Conservation (phyloP, 208 protist species). For the Trypanosomatidae sp. region DNA sequence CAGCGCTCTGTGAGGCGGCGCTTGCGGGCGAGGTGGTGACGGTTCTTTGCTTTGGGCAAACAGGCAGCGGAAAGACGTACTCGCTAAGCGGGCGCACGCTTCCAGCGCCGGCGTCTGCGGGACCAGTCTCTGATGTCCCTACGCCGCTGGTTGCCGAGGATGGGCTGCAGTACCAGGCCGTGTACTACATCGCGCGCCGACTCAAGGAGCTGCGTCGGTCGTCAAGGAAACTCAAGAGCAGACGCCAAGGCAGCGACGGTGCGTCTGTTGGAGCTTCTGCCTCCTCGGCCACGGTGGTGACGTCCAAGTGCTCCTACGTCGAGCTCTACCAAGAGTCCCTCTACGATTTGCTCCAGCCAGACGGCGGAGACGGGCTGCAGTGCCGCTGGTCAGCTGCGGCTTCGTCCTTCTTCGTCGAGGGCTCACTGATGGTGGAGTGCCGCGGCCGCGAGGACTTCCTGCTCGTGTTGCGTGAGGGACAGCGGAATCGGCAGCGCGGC, state of each 20-base stretch:
- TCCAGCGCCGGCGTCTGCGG: background rate
- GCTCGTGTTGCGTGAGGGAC: constrained; percentile 80
- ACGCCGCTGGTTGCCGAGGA: constrained; percentile 47
- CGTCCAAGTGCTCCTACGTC: constrained; percentile 65
- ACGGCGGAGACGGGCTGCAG: constrained; percentile 35
- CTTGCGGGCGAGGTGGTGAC: constrained; percentile 74
- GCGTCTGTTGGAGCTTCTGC: background rate
- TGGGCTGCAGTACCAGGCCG: constrained; percentile 74
- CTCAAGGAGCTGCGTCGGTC: constrained; percentile 33
- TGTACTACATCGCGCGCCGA: constrained; percentile 41
- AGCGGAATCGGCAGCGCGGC: constrained; percentile 70
- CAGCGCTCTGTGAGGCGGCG: constrained; percentile 72
- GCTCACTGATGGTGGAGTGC: constrained; percentile 83
- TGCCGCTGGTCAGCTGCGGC: constrained; percentile 76
- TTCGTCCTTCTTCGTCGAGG: constrained; percentile 85
- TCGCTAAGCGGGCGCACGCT: constrained; percentile 76
- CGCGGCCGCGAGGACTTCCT: constrained; percentile 67
- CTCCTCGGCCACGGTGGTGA: constrained; percentile 7
- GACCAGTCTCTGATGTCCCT: background rate
- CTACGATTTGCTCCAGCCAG: constrained; percentile 80
- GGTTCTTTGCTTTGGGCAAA: constrained; percentile 90
- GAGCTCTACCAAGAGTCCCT: constrained; percentile 90
- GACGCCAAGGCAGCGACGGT: background rate
- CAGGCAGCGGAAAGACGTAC: constrained; percentile 89
- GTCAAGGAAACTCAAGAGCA: background rate